Conservation (phyloP, 176 grass and related monocot species). For the Bolboschoenus planiculmis region DNA sequence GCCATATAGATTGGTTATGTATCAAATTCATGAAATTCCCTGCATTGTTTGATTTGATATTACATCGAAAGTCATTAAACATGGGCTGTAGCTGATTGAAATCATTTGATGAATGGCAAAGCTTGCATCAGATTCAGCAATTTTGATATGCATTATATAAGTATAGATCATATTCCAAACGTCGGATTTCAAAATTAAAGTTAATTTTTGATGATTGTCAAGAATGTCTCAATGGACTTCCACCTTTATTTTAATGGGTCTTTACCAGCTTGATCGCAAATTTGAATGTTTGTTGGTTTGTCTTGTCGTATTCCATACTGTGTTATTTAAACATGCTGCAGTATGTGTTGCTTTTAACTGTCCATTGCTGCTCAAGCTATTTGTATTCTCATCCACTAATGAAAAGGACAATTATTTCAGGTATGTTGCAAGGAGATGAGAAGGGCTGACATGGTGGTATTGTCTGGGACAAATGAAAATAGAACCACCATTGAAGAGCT, state of each 20-base stretch:
- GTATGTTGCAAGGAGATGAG: constrained; percentile 88
- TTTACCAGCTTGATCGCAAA: background rate
- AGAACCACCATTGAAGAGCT: constrained; percentile 14
- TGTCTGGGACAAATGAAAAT: constrained; percentile 25
- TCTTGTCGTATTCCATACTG: background rate
- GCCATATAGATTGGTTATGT: background rate
- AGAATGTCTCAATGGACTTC: background rate
- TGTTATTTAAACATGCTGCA: background rate
- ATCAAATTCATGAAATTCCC: background rate
- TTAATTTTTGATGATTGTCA: background rate
- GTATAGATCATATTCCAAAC: background rate
- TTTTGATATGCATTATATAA: background rate
- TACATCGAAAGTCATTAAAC: background rate
- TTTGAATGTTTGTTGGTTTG: background rate
- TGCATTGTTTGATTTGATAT: background rate
- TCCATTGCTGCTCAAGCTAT: background rate
- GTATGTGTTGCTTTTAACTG: background rate
- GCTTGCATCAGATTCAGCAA: background rate
- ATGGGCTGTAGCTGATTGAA: background rate
- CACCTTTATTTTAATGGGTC: background rate
- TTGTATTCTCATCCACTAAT: constrained; percentile 1
- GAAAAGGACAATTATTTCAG: constrained; percentile 18
- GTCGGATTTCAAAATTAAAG: background rate
- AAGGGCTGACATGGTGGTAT: constrained; percentile 46
- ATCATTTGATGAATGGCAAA: background rate